Evolutionary conservation across 2,329 filamentous ascomycete genomes (phyloP), one percentile per base, ranked within the genome.

Genomic region (Pseudonectria buxi): DNA sequence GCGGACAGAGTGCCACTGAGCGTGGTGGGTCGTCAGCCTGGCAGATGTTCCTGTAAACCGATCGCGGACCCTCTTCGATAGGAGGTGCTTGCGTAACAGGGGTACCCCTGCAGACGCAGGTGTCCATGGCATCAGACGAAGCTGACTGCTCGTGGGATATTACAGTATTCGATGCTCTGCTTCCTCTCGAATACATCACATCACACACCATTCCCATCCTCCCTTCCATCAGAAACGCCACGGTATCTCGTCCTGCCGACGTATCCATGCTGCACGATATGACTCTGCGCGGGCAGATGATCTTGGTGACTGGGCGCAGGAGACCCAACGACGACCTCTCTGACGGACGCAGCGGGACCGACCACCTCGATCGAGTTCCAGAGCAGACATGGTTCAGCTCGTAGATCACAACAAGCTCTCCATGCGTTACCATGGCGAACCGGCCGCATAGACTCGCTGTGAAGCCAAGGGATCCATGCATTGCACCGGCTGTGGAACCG

Each of bases 1-100:
- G 73, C n/a, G 78, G 78, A 45, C 74, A 81, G 24, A 83, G 72
- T 1, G 78, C 73, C 9, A 83, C 70, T 26, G 75, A 80, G n/a
- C 74, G 69, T 10, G 80, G 79, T 12, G 74, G 74, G 43, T 82
- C 76, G 35, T 81, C 72, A 26, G 70, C 58, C 2, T 71, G 75
- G 49, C 78, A 81, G 27, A 83, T 50, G 41, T 73, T 65, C 27
- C 67, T 63, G 49, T 58, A 61, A 26, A 58, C 43, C 28, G 47
- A 54, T 33, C 51, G 47, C 24, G 49, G 45, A 12, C 54, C 55
- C 25, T 51, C 56, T 43, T 62, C 60, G 7, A 59, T 40, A 10
- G 50, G 50, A 36, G 61, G 43, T 3, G 50, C 39, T 14, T 32
- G 32, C n/a, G 39, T 39, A 9, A 39, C 41, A 4, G 50, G 38